These are phyloP conservation scores for Suhomyces terraborum DNA, from an alignment of 1,139 yeast species.

Conservation along the genomic window DNA sequence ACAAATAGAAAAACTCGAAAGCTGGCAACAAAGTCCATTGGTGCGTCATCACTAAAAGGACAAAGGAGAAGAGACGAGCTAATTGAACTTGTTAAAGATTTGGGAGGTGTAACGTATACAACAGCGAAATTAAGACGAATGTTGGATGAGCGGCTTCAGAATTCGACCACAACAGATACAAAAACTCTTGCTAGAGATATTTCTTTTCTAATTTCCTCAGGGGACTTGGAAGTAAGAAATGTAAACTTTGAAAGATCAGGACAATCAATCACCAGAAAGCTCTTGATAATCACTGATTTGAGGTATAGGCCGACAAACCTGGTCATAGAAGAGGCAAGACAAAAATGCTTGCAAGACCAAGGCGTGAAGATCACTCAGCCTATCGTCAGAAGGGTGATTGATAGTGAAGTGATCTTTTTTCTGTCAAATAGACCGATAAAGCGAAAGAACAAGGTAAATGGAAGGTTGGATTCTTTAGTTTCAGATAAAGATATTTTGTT, in stretches of 20 bases:
- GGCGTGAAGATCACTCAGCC: constrained; percentile 22
- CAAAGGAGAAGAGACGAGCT: constrained; percentile 37
- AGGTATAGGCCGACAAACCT: constrained; percentile 31
- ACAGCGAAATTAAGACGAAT: constrained; percentile 34
- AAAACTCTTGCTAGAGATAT: constrained; percentile 53
- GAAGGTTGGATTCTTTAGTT: constrained; percentile 26
- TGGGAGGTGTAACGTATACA: constrained; percentile 47
- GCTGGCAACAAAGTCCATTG: constrained; percentile 6
- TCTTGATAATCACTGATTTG: constrained; percentile 36
- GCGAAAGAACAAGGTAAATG: constrained; percentile 18
- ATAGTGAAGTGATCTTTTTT: constrained; percentile 34
- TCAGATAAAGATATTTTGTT: constrained; percentile 3
- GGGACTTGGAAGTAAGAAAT: constrained; percentile 32
- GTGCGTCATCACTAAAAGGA: constrained; percentile 18
- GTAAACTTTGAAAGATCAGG: constrained; percentile 34
- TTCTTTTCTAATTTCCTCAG: constrained; percentile 18
- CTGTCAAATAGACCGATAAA: constrained; percentile 12
- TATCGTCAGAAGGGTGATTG: constrained; percentile 32
- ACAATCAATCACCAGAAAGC: constrained; percentile 31
- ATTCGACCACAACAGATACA: constrained; percentile 45
- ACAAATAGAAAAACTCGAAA: constrained; percentile 6
- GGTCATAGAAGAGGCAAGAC: constrained; percentile 29
- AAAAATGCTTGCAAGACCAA: constrained; percentile 29
- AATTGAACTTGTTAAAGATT: constrained; percentile 36
- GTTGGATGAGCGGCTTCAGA: constrained; percentile 39